These are phyloP conservation scores for Metschnikowia kofuensis DNA, from an alignment of 805 yeast genomes.

Conservation along the genomic window DNA sequence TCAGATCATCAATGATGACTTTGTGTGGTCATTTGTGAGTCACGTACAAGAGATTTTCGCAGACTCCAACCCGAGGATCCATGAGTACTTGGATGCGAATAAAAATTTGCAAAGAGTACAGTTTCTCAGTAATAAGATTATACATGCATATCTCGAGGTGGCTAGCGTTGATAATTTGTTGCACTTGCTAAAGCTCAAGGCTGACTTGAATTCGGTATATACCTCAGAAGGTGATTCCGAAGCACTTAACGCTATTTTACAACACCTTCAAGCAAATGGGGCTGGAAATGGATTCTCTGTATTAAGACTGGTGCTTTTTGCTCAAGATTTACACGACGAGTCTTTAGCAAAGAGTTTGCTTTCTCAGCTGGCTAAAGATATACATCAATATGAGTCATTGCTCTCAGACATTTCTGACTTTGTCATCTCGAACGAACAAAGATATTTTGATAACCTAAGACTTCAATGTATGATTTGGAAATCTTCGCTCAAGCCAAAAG, in stretches of 20 bases:
- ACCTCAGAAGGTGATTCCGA: conserved; percentile 8
- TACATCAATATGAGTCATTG: neutral
- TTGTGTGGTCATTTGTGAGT: conserved; percentile 19
- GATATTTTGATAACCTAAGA: conserved; percentile 21
- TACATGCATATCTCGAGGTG: neutral
- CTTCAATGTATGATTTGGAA: conserved; percentile 18
- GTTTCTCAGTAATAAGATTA: neutral
- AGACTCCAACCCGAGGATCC: conserved; percentile 29
- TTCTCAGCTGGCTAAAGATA: neutral
- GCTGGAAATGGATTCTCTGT: conserved; percentile 1
- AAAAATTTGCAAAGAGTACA: conserved; percentile 20
- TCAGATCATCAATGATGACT: conserved; percentile 19
- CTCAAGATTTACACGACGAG: conserved; percentile 25
- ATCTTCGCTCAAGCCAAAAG: neutral
- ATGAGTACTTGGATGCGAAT: conserved; percentile 34
- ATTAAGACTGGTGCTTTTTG: conserved; percentile 14
- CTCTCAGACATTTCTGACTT: conserved; percentile 17
- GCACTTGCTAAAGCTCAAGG: conserved; percentile 20
- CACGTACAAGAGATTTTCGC: conserved; percentile 30
- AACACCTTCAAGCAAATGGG: conserved; percentile 8
- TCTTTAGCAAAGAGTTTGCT: conserved; percentile 20
- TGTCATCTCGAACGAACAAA: conserved; percentile 20
- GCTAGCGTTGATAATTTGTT: conserved; percentile 10
- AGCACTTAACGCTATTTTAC: conserved; percentile 9
- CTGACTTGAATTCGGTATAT: conserved; percentile 21